Base-by-base conservation (phyloP, 1,284 basidiomycete species). In the Trametes sp. region DNA sequence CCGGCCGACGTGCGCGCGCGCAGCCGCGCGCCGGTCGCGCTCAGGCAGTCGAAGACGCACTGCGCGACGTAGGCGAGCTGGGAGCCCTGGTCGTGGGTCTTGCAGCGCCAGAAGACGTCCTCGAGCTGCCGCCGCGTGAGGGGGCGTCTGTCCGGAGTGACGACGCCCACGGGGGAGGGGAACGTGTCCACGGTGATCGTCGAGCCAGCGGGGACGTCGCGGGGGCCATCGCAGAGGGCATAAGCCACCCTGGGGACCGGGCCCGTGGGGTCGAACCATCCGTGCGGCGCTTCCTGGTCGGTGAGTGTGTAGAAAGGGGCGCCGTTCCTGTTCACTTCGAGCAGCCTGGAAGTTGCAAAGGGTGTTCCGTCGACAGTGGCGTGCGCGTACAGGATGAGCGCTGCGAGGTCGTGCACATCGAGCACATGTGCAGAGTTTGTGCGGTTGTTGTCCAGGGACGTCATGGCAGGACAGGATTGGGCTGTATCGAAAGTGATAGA, bases 61-160 rank as follows among this genome's bases (percentile, higher is more conserved):
- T 68, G 68, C 23, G 68, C 69, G 54, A 54, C 65, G 38, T 68
- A 69, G 1, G 61, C 63, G 52, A 69, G 64, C 13, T 66, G 26
- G 48, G 56, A 66, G 7, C 63, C 63, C 26, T 42, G 63, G 55
- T 71, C 54, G 66, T 31, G 66, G 2, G 35, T 52, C 60, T 70
- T 68, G 68, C 69, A 70, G 41, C 63, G 64, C 68, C 66, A 70
- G 59, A 54, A 69, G 1, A 57, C 53, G 59, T 66, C 59, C 60
- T 69, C 69, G 45, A 71, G 48, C 38, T 61, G 62, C 26, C 61
- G 58, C 7, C 64, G 62, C 2, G 57, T 64, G 38, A 63, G 62
- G 24, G 48, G 42, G 35, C 38, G 8, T 11, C 59, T 57, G 11
- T 19, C 33, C 9, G 56, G 36, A 7, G 33, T 51, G 45, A 63